A percentile compares a stretch with the other conserved stretches of the same genome.
Conservation (phyloP, 2,329 filamentous ascomycete species). For the Xylariaceae sp. region DNA sequence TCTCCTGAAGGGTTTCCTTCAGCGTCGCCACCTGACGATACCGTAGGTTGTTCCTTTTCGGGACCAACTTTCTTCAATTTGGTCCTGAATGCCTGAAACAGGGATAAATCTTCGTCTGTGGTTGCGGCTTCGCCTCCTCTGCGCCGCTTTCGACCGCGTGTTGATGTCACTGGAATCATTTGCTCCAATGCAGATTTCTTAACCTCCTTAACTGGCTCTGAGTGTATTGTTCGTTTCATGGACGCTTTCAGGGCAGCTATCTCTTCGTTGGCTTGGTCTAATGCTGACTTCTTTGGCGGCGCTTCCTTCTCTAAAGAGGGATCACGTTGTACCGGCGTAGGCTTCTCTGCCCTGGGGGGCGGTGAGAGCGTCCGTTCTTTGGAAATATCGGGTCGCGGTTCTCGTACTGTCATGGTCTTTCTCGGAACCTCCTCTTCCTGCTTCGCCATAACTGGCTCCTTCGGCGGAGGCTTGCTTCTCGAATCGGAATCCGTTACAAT, state of each 20-base stretch:
- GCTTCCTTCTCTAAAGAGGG: constrained; percentile 37
- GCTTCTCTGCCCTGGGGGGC: constrained; percentile 21
- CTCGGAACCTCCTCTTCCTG: constrained; percentile 30
- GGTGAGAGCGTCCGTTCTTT: constrained; percentile 21
- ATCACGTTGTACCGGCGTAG: constrained; percentile 28
- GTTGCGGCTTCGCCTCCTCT: constrained; percentile 51
- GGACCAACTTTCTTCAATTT: constrained; percentile 59
- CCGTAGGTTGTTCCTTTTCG: constrained; percentile 32
- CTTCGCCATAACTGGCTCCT: constrained; percentile 29
- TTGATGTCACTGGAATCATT: constrained; percentile 69
- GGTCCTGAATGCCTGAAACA: constrained; percentile 75
- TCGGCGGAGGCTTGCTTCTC: constrained; percentile 32
- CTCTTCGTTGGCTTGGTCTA: constrained; percentile 73
- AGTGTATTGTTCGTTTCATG: constrained; percentile 63
- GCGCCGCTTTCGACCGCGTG: constrained; percentile 65
- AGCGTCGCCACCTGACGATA: constrained; percentile 20
- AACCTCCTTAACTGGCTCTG: constrained; percentile 50
- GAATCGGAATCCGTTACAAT: constrained; percentile 59
- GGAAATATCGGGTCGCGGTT: constrained; percentile 20
- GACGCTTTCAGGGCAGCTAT: constrained; percentile 77
- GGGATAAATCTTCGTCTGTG: constrained; percentile 59
- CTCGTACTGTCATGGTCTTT: constrained; percentile 31
- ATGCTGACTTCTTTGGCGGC: constrained; percentile 43
- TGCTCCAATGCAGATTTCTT: constrained; percentile 66
- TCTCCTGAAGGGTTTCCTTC: constrained; percentile 28